Evolutionary conservation across 1,284 basidiomycete genomes (phyloP).

Genomic region (Cutaneotrichosporon sp.): DNA sequence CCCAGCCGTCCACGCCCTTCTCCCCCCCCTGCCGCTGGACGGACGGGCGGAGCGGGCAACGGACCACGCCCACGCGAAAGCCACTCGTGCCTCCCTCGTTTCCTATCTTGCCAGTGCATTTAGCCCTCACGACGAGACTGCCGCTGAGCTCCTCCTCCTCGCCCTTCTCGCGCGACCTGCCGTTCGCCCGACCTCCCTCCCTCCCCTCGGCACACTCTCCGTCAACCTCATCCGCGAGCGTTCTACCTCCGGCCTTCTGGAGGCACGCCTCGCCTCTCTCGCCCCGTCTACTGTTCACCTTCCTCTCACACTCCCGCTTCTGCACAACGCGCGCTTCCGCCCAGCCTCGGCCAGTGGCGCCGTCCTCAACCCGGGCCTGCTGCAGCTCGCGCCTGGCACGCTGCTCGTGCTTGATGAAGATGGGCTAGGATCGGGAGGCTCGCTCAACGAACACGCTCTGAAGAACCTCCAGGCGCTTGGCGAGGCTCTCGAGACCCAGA

Average conservation of each 20-base stretch:
- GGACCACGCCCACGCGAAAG: background rate
- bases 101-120: constrained; percentile 34
- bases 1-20: constrained; percentile 42
- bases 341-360: constrained; percentile 32
- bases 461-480: constrained; percentile 40
- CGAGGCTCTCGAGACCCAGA: constrained; percentile 35
- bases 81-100: constrained; percentile 25
- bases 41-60: background rate
- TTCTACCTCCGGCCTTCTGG: constrained; percentile 10
- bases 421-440: constrained; percentile 41
- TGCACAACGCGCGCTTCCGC: constrained; percentile 35
- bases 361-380: constrained; percentile 36
- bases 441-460: constrained; percentile 38
- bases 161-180: constrained; percentile 37
- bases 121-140: constrained; percentile 29
- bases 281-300: constrained; percentile 29
- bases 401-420: constrained; percentile 21
- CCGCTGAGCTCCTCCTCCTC: constrained; percentile 41
- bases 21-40: constrained; percentile 5
- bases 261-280: constrained; percentile 18
- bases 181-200: constrained; percentile 23
- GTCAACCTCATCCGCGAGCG: constrained; percentile 33
- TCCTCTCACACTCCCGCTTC: constrained; percentile 32
- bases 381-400: constrained; percentile 37
- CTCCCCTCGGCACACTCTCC: constrained; percentile 40